Percentiles rank a stretch among this genome's conserved stretches.
Conservation (phyloP, 2,329 filamentous ascomycete genomes). For the Aspergillus unguis region DNA sequence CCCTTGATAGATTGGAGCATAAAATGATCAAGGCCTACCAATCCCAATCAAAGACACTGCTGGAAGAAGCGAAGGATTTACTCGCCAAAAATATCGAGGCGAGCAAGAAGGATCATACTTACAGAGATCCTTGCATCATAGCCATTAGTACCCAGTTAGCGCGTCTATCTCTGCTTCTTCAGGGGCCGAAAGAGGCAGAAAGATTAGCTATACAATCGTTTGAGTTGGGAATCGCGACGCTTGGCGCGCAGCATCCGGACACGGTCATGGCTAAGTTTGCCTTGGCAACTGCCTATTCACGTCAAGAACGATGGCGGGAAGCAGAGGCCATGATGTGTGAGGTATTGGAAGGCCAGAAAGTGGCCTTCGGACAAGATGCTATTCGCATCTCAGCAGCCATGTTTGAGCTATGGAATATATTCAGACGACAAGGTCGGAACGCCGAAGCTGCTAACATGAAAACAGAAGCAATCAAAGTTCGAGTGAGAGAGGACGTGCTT, state of each 20-base stretch:
- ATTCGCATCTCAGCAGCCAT: slow-evolving; percentile 10
- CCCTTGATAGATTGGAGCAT: too few relatives aligned
- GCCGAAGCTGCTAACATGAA: background rate
- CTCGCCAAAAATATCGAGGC: background rate
- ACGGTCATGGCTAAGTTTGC: background rate
- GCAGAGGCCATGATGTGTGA: slow-evolving; percentile 1
- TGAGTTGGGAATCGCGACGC: background rate
- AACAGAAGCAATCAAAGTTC: background rate
- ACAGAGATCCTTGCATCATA: background rate
- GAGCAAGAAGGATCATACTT: background rate
- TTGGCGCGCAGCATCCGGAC: background rate
- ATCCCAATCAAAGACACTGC: too few relatives aligned
- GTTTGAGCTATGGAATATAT: background rate
- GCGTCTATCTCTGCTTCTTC: background rate
- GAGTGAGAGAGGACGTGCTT: background rate
- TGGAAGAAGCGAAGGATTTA: too few relatives aligned
- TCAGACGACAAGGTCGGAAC: background rate
- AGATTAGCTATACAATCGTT: background rate
- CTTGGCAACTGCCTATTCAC: too few relatives aligned
- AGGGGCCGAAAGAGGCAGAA: background rate
- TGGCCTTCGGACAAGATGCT: background rate
- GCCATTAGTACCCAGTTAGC: background rate
- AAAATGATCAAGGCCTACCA: too few relatives aligned
- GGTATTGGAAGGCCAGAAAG: background rate
- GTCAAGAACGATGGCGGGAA: background rate